phyloP scores from a whole-genome alignment of 306 rosid species.

The Cicer bijugum region DNA sequence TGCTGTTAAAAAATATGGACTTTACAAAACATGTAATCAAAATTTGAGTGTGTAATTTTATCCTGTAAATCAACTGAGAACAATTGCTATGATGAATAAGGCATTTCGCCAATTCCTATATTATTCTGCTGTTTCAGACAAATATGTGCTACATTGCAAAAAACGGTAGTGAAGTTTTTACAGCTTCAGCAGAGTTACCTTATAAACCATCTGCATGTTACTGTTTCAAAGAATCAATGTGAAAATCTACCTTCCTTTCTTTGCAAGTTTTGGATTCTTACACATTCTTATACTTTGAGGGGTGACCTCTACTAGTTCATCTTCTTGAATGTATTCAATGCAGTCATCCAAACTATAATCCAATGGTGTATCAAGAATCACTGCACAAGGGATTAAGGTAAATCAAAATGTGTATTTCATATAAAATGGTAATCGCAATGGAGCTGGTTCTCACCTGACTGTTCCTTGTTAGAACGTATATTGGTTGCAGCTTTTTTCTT shows the following conservation, averaged over 20 bases:
- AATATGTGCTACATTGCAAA: constrained; percentile 33
- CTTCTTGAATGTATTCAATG: constrained; percentile 98
- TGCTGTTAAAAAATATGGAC: constrained; percentile 43
- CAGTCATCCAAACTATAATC: constrained; percentile 92
- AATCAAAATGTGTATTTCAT: constrained; percentile 37
- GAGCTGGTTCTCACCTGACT: constrained; percentile 67
- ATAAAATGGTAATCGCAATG: constrained; percentile 18
- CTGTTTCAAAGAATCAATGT: constrained; percentile 31
- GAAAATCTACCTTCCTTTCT: constrained; percentile 67
- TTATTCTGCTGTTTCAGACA: constrained; percentile 38
- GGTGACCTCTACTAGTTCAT: constrained; percentile 90
- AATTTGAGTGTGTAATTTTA: constrained; percentile 44
- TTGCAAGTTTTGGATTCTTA: constrained; percentile 82
- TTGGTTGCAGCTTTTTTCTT: constrained; percentile 98
- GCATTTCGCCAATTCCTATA: constrained; percentile 37
- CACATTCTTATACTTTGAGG: constrained; percentile 81
- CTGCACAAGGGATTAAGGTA: constrained; percentile 52
- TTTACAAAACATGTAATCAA: constrained; percentile 45
- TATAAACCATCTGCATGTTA: constrained; percentile 44
- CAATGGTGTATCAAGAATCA: constrained; percentile 93
- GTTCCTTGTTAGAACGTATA: constrained; percentile 92
- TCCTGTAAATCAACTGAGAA: constrained; percentile 43
- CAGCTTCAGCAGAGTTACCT: constrained; percentile 39
- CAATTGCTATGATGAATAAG: constrained; percentile 38
- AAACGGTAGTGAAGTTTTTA: constrained; percentile 25